phyloP scores from a whole-genome alignment of 129 eudicot genomes.

The Smallanthus sonchifolius region DNA sequence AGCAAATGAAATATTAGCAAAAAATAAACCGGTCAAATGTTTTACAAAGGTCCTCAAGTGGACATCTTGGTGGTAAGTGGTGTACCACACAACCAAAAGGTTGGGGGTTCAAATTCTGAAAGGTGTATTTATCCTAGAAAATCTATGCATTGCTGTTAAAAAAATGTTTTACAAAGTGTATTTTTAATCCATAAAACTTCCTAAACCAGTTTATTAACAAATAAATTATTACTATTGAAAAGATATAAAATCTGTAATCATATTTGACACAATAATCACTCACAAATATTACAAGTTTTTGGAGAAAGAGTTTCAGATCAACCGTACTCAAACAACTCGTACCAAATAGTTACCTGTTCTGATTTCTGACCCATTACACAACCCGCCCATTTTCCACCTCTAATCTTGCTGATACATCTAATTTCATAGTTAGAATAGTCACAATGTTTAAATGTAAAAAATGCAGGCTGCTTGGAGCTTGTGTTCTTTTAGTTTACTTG shows the following conservation, averaged over 20 bases:
- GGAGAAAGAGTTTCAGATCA: not conserved
- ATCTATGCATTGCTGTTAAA: no score
- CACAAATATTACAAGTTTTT: not conserved
- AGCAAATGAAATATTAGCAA: not conserved
- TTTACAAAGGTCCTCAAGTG: no score
- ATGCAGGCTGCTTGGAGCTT: constrained; percentile 54
- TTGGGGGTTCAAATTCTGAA: no score
- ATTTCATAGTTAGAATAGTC: not conserved
- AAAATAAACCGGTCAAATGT: not conserved
- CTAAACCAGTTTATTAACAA: not conserved
- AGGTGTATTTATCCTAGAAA: no score
- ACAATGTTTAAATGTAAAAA: constrained; percentile 11
- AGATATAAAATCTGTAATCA: not conserved
- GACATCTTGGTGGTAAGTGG: no score
- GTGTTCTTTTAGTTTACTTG: constrained; percentile 52
- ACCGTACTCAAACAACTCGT: not conserved
- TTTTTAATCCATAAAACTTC: not conserved
- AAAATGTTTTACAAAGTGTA: not conserved
- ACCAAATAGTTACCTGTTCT: not conserved
- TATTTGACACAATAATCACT: not conserved
- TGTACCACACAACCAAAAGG: no score
- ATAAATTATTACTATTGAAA: not conserved
- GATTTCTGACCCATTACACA: not conserved
- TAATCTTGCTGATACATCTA: not conserved
- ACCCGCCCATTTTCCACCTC: not conserved